Evolutionary conservation across 2,329 filamentous ascomycete species (phyloP), one percentile per base, ranked within the genome.

Genomic region (Calonectria hongkongensis): DNA sequence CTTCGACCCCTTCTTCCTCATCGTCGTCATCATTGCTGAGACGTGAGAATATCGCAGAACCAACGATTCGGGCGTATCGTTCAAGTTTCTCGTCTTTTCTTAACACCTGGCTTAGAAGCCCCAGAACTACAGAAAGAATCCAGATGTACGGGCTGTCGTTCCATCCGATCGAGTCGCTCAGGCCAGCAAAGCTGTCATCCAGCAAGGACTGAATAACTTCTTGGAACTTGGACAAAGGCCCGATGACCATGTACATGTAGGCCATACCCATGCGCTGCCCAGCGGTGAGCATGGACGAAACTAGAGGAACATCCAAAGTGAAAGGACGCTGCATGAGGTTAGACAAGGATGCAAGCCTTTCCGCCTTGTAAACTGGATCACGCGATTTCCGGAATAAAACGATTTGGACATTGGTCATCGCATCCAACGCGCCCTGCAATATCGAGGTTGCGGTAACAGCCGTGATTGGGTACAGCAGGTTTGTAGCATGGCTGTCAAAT

Each of bases 11-110:
- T 1, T 58, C 12, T 8, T 15, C n/a, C 0, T 72, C 72, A 0
- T 63, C 25, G 3, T 63, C 50, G 4, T 54, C 9, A 2, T 36
- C 36, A 3, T 54, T 70, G 21, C 75, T 72, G n/a, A n/a, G n/a
- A n/a, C n/a, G n/a, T n/a, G n/a, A 81, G 50, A 82, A 82, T 21
- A 74, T 63, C 4, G 79, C 79, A 0, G 80, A 82, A 0, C 73
- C 47, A 2, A 81, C 69, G 21, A 82, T 79, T 0, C 73, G 70
- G 0, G 79, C 75, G 54, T 74, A 65, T 15, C 68, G 62, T 3
- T 60, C 30, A 2, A 81, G 68, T 21, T 73, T 71, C 4, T 76
- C 65, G 0, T 72, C 71, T 0, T 74, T 66, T 7, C 64, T 68
- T 7, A 75, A 15, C 2, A 70, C 63, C 5, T 71, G 67, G 25